Base-by-base conservation (phyloP, 768 basidiomycete species). In the Russula foetens region DNA sequence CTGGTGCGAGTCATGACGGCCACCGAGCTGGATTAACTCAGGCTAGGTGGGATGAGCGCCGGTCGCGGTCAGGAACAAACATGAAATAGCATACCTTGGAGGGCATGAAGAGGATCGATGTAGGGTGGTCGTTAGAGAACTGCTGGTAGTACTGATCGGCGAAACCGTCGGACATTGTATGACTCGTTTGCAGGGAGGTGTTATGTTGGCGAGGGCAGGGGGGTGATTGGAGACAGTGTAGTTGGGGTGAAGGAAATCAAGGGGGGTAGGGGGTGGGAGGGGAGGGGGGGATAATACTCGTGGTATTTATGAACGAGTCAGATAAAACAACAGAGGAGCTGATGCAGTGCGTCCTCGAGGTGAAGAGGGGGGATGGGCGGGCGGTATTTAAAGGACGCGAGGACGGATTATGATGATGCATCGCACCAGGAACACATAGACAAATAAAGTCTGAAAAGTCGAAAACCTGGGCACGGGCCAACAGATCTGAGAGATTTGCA, bases 281-380 rank as follows among this genome's bases (percentile, higher is more conserved):
- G 39, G 44, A 38, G 38, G 50, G 4, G 14, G 33, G 19, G 19
- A 29, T 21, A 24, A 39, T n/a, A 21, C 26, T 19, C n/a, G 41
- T 39, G 35, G 56, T 39, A 39, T 39, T 53, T 58, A 53, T 33
- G 19, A 57, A 53, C 24, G 61, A 58, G 61, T 62, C 61, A 62
- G 56, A 21, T 11, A 48, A 26, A 35, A 41, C 5, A 43, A 35
- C 43, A 24, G 38, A 58, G 50, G 39, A 41, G 35, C 23, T 29
- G 39, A 62, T 58, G 61, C 61, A 41, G 61, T 58, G 53, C 52
- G 56, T 26, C 51, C 44, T 33, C 44, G 29, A 55, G 50, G 12
- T 43, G 14, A 56, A 17, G 47, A 31, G 31, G 2, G 35, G 35
- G 35, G 35, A 33, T 11, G 35, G 19, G 15, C 11, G 35, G 33